A percentile compares a stretch with the other conserved stretches of the same genome.
Conservation (phyloP, 2,329 filamentous ascomycete genomes). For the Venturia pyrina region DNA sequence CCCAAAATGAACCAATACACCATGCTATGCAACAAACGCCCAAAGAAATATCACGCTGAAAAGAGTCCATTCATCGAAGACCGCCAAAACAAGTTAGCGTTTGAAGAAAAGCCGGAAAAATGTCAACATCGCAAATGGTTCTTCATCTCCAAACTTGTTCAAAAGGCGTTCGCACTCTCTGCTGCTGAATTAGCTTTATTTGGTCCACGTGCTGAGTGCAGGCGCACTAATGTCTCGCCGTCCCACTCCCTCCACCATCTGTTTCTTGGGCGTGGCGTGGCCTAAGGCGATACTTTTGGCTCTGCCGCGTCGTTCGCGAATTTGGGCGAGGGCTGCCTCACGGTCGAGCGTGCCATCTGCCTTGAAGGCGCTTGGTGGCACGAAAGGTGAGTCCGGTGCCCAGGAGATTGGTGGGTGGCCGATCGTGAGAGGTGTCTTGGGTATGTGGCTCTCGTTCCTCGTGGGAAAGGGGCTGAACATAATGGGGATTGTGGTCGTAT, state of each 20-base stretch:
- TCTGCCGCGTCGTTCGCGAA: slow-evolving; percentile 60
- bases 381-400: slow-evolving; percentile 10
- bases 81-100: not conserved
- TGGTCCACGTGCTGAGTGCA: slow-evolving; percentile 15
- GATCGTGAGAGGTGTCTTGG: slow-evolving; percentile 22
- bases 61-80: not conserved
- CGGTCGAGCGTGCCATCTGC: slow-evolving; percentile 37
- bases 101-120: not conserved
- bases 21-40: not conserved
- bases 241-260: slow-evolving; percentile 39
- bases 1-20: not conserved
- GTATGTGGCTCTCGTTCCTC: slow-evolving; percentile 19
- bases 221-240: slow-evolving; percentile 39
- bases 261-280: slow-evolving; percentile 50
- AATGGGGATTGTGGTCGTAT: slow-evolving; percentile 38
- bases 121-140: not conserved
- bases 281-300: slow-evolving; percentile 59
- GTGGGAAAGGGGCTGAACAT: slow-evolving; percentile 30
- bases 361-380: slow-evolving; percentile 19
- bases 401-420: slow-evolving; percentile 23
- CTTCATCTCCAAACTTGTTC: not conserved
- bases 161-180: not conserved
- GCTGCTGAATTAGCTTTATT: not conserved
- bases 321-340: slow-evolving; percentile 66
- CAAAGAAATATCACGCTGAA: not conserved